These are phyloP conservation scores for Boletus semigastroideus DNA, from an alignment of 1,284 basidiomycete species.

Conservation along the genomic window DNA sequence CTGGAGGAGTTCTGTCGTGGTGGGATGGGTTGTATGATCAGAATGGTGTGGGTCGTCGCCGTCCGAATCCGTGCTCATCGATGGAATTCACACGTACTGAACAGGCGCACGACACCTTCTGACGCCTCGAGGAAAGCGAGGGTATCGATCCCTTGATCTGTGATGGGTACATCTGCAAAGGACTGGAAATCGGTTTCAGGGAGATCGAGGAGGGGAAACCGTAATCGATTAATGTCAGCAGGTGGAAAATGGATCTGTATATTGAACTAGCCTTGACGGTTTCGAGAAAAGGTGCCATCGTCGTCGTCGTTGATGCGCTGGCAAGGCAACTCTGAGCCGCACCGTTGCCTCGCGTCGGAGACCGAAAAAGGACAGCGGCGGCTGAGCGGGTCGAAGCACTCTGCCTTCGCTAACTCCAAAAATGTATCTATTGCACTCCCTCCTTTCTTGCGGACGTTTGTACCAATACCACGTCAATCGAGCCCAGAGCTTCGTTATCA, in stretches of 20 bases:
- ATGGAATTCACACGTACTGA: constrained; percentile 58
- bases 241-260: background rate
- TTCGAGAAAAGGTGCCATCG: constrained; percentile 86
- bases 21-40: background rate
- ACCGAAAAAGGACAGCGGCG: no score
- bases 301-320: constrained; percentile 14
- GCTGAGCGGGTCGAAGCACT: no score
- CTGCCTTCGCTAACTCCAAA: no score
- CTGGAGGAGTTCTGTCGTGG: constrained; percentile 75
- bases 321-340: no score
- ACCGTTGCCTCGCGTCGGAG: no score
- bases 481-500: no score
- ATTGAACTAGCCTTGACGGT: constrained; percentile 65
- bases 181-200: constrained; percentile 50
- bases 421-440: no score
- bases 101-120: constrained; percentile 87
- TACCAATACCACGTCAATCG: no score
- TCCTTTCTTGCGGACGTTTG: no score
- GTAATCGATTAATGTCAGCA: background rate
- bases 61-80: background rate
- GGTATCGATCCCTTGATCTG: constrained; percentile 88
- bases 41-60: background rate
- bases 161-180: constrained; percentile 87
- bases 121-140: constrained; percentile 86
- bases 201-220: background rate